Conservation (phyloP, 805 yeast genomes). For the Saturnispora sekii region DNA sequence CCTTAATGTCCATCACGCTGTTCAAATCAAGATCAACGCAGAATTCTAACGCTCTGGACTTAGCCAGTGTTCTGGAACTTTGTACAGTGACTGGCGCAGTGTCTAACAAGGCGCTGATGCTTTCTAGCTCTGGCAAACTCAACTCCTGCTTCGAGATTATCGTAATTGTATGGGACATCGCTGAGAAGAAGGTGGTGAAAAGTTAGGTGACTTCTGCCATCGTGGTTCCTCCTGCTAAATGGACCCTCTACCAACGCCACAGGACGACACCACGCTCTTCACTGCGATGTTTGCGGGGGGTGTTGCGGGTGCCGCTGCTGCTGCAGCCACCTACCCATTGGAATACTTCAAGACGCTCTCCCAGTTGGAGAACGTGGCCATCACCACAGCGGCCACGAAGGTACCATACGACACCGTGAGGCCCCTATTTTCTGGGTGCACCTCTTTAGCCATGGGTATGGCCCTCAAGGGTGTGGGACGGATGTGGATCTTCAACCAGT, state of each 20-base stretch:
- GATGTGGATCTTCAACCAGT: conserved; percentile 64
- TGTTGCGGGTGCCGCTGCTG: conserved; percentile 53
- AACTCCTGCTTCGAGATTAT: no score
- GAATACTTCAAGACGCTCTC: conserved; percentile 59
- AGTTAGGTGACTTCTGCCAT: no score
- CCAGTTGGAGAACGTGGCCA: conserved; percentile 42
- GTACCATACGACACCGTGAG: conserved; percentile 26
- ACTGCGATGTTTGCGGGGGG: conserved; percentile 54
- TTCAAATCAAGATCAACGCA: conserved; percentile 18
- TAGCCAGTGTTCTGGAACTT: conserved; percentile 23
- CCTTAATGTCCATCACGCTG: conserved; percentile 10
- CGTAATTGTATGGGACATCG: no score
- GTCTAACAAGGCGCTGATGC: conserved; percentile 21
- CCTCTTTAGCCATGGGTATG: conserved; percentile 68
- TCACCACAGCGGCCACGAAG: conserved; percentile 22
- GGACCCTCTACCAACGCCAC: conserved; percentile 19
- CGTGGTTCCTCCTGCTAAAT: conserved; percentile 5
- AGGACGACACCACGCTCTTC: conserved; percentile 33
- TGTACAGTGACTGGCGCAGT: conserved; percentile 24
- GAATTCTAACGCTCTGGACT: conserved; percentile 33
- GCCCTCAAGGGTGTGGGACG: conserved; percentile 66
- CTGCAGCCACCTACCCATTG: conserved; percentile 60
- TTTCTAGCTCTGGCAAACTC: background rate
- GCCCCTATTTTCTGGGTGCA: conserved; percentile 48
- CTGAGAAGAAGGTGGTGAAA: no score